phyloP scores from a whole-genome alignment of 805 yeast genomes.

The Kregervanrija fluxuum region DNA sequence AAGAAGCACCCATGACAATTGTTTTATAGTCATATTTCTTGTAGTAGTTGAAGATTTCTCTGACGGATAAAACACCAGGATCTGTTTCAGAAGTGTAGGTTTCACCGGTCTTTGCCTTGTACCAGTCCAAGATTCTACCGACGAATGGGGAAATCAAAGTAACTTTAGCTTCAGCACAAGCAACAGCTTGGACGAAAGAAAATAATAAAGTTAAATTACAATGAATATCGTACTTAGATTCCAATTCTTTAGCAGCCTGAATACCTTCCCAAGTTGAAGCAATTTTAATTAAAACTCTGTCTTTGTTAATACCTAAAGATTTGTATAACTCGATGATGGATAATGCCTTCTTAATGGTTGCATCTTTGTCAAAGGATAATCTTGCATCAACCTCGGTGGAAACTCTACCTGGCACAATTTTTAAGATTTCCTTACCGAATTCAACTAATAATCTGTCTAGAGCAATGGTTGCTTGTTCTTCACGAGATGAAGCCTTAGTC shows the following conservation, averaged over 20 bases:
- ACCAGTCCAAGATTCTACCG: constrained; percentile 98
- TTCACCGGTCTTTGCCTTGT: constrained; percentile 90
- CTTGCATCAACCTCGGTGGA: constrained; percentile 99
- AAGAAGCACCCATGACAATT: constrained; percentile 99
- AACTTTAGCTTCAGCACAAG: constrained; percentile 95
- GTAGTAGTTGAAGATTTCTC: constrained; percentile 90
- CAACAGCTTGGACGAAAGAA: constrained; percentile 96
- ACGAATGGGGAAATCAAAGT: constrained; percentile 98
- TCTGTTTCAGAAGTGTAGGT: constrained; percentile 72
- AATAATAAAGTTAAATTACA: constrained; percentile 91
- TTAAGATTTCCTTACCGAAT: constrained; percentile 89
- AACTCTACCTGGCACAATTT: constrained; percentile 97
- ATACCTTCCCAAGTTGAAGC: constrained; percentile 99
- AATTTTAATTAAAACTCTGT: constrained; percentile 88
- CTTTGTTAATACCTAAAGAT: constrained; percentile 77
- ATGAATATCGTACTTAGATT: constrained; percentile 85
- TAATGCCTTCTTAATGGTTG: constrained; percentile 88
- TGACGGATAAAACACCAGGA: constrained; percentile 95
- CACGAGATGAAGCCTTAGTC: constrained; percentile 46
- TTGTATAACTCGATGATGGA: constrained; percentile 84
- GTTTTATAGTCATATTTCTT: constrained; percentile 95
- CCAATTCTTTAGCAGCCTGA: constrained; percentile 95
- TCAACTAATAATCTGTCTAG: constrained; percentile 90
- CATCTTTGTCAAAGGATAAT: constrained; percentile 91
- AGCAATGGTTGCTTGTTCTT: constrained; percentile 73